Percentiles rank a stretch among this genome's conserved stretches.
Conservation (phyloP, 345 rosid species). For the Laguncularia racemosa region DNA sequence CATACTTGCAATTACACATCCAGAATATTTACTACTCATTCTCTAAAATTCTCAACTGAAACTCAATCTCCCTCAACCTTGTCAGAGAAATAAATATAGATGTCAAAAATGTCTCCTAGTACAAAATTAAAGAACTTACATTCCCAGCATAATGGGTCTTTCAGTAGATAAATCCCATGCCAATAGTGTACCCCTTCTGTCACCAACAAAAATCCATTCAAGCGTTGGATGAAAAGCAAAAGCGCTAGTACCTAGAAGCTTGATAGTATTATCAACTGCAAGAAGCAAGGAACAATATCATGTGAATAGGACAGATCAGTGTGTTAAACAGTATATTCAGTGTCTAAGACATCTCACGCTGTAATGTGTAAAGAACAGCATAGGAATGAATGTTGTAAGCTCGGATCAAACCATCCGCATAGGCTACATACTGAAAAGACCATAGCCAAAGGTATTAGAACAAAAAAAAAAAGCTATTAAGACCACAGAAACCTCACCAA, state of each 20-base stretch:
- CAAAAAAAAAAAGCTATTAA: neutral
- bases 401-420: slow-evolving; percentile 95
- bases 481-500: slow-evolving; percentile 1
- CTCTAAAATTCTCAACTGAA: neutral
- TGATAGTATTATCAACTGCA: slow-evolving; percentile 90
- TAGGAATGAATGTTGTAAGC: slow-evolving; percentile 93
- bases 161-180: slow-evolving; percentile 99
- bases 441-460: slow-evolving; percentile 2
- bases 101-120: neutral
- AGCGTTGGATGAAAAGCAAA: slow-evolving; percentile 92
- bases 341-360: slow-evolving; percentile 46
- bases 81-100: neutral
- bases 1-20: too few species aligned
- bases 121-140: slow-evolving; percentile 41
- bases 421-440: slow-evolving; percentile 80
- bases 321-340: neutral
- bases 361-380: slow-evolving; percentile 87
- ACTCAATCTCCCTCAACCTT: neutral
- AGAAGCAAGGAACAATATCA: slow-evolving; percentile 7
- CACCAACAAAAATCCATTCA: slow-evolving; percentile 98
- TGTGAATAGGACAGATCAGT: slow-evolving; percentile 7
- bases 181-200: slow-evolving; percentile 89
- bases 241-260: slow-evolving; percentile 87
- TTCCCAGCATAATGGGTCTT: slow-evolving; percentile 95
- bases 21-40: too few species aligned